Evolutionary conservation across 2,329 filamentous ascomycete species (phyloP).

Genomic region (Colletotrichum musicola): DNA sequence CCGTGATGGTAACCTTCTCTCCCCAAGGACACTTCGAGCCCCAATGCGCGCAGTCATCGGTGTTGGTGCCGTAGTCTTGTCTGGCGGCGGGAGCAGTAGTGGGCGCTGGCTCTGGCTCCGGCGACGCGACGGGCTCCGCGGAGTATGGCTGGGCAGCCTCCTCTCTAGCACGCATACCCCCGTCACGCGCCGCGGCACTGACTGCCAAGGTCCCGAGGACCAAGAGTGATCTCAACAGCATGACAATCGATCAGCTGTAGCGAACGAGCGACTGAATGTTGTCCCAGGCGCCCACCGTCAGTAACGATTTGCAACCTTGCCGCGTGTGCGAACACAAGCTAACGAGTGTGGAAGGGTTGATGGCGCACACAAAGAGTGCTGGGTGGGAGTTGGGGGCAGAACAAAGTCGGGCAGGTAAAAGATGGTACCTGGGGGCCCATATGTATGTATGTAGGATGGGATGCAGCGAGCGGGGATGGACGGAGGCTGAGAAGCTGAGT

Average conservation of each 20-base stretch:
- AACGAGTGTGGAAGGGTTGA: conserved; percentile 34
- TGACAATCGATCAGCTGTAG: conserved; percentile 3
- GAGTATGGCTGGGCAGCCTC: conserved; percentile 16
- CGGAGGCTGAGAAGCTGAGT: conserved; percentile 32
- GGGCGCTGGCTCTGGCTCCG: conserved; percentile 2
- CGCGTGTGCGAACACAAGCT: conserved; percentile 11
- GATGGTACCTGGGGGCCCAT: conserved; percentile 33
- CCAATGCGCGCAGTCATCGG: conserved; percentile 33
- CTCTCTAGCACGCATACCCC: conserved; percentile 18
- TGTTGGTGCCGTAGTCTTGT: conserved; percentile 27
- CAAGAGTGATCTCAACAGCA: conserved; percentile 26
- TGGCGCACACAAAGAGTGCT: conserved; percentile 21
- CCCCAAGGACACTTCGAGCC: conserved; percentile 35
- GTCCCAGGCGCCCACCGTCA: conserved; percentile 11
- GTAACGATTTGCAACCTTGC: conserved; percentile 18
- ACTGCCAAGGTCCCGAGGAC: conserved; percentile 25
- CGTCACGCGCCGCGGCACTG: conserved; percentile 21
- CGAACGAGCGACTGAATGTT: conserved; percentile 20
- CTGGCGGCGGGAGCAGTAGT: conserved; percentile 9
- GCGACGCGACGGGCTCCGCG: conserved; percentile 4
- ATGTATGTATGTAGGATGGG: conserved; percentile 37
- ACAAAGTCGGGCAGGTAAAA: conserved; percentile 14
- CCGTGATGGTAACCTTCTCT: neutral
- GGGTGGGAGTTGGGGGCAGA: conserved; percentile 24
- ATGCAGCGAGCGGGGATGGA: conserved; percentile 4